A percentile compares a stretch with the other conserved stretches of the same genome.
phyloP scores from a whole-genome alignment of 768 basidiomycete genomes.

The Serendipita sp. region DNA sequence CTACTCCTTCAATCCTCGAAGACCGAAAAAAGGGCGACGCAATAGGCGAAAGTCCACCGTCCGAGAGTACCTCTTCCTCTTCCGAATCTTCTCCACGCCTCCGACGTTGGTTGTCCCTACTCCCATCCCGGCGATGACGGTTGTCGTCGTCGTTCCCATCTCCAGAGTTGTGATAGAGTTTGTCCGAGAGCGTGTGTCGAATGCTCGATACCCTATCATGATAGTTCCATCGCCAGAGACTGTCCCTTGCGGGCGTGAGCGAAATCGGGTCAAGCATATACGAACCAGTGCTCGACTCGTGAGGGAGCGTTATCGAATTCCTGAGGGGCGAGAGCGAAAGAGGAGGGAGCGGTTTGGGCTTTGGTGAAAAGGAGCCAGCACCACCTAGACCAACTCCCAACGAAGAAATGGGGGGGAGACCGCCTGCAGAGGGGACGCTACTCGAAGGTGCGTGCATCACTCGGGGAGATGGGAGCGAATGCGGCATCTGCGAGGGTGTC shows the following conservation, averaged over 20 bases:
- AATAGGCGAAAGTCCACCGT: background rate
- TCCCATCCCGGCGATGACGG: background rate
- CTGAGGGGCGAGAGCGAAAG: background rate
- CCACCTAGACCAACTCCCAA: background rate
- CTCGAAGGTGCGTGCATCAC: slow-evolving; percentile 2
- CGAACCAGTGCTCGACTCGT: too few species aligned
- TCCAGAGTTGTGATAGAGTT: background rate
- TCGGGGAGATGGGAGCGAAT: background rate
- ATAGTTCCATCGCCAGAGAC: slow-evolving; percentile 2
- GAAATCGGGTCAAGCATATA: too few species aligned
- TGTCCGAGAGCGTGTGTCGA: background rate
- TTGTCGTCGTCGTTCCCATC: background rate
- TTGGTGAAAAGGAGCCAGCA: background rate
- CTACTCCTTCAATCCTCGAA: background rate
- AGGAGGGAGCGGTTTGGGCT: background rate
- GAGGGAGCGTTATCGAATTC: background rate
- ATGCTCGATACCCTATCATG: slow-evolving; percentile 4
- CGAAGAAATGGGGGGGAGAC: background rate
- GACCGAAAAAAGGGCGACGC: background rate
- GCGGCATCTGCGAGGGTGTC: background rate
- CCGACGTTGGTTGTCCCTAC: background rate
- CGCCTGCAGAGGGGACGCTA: background rate
- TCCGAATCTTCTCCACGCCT: slow-evolving; percentile 1
- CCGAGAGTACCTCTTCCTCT: background rate
- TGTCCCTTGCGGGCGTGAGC: background rate